Evolutionary conservation across 495 filamentous ascomycete genomes (phyloP).

Genomic region (Bombardia bombarda): DNA sequence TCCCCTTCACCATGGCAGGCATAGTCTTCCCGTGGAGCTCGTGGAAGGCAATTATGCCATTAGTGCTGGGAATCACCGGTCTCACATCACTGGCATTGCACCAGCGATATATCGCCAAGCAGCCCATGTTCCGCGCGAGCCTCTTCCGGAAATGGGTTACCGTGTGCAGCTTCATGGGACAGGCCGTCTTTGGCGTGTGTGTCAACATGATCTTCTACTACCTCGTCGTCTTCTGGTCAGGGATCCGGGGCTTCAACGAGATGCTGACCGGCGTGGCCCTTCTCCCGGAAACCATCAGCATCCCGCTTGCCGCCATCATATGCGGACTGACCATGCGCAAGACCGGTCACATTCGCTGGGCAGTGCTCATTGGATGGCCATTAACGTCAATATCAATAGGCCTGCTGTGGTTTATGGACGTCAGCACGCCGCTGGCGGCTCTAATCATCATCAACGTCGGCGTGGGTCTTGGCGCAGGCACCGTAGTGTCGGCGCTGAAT

Average conservation of each 20-base stretch:
- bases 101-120: slow-evolving; percentile 38
- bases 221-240: slow-evolving; percentile 59
- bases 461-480: slow-evolving; percentile 47
- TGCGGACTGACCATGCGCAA: slow-evolving; percentile 43
- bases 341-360: slow-evolving; percentile 41
- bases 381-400: slow-evolving; percentile 39
- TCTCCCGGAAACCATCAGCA: slow-evolving; percentile 44
- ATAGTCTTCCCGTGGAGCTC: slow-evolving; percentile 46
- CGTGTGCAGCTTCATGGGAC: slow-evolving; percentile 29
- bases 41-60: slow-evolving; percentile 48
- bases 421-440: slow-evolving; percentile 31
- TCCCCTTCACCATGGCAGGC: slow-evolving; percentile 50
- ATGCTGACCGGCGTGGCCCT: slow-evolving; percentile 56
- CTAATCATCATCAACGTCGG: slow-evolving; percentile 48
- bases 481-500: slow-evolving; percentile 44
- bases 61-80: slow-evolving; percentile 42
- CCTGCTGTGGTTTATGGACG: slow-evolving; percentile 42
- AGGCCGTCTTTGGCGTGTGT: slow-evolving; percentile 40
- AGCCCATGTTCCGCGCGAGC: slow-evolving; percentile 39
- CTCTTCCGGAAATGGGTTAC: slow-evolving; percentile 38
- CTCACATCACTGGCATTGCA: slow-evolving; percentile 42
- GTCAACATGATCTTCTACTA: slow-evolving; percentile 51
- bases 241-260: slow-evolving; percentile 48
- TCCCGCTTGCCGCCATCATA: slow-evolving; percentile 37
- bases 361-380: slow-evolving; percentile 48